Conservation (phyloP, 1,284 basidiomycete genomes). For the Cryptococcus sp. region DNA sequence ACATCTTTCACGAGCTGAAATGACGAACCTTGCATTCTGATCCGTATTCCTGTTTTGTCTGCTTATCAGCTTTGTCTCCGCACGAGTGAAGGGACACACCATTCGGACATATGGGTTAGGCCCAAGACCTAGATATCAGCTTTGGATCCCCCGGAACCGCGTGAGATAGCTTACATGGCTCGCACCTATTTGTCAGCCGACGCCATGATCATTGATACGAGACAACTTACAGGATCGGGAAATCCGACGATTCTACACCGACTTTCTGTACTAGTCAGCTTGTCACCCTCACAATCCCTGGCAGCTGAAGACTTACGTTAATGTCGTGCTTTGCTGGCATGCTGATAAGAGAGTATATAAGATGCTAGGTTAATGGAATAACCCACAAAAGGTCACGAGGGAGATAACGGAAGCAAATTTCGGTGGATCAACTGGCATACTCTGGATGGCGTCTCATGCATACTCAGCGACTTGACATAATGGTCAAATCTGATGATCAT, state of each 20-base stretch:
- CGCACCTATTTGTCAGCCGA: slow-evolving; percentile 61
- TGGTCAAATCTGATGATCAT: too few species aligned
- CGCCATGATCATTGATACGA: too few species aligned
- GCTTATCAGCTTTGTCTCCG: slow-evolving; percentile 11
- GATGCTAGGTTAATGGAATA: too few species aligned
- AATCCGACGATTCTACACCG: slow-evolving; percentile 47
- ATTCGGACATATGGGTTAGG: slow-evolving; percentile 84
- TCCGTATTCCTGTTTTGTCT: slow-evolving; percentile 94
- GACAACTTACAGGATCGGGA: slow-evolving; percentile 44
- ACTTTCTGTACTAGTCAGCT: slow-evolving; percentile 36
- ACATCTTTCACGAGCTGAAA: too few species aligned
- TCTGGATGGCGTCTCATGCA: too few species aligned
- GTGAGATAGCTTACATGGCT: slow-evolving; percentile 66
- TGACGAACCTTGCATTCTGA: slow-evolving; percentile 64
- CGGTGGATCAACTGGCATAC: too few species aligned
- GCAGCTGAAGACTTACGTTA: slow-evolving; percentile 36
- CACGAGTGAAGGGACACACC: slow-evolving; percentile 55
- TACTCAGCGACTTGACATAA: too few species aligned
- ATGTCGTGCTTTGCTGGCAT: slow-evolving; percentile 47
- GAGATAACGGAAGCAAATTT: too few species aligned
- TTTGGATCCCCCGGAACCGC: not conserved
- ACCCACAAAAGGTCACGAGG: too few species aligned
- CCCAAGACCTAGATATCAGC: slow-evolving; percentile 62
- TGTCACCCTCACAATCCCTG: not conserved
- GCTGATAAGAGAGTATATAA: not conserved